These are phyloP conservation scores for Cladophialophora yegresii DNA, from an alignment of 2,329 filamentous ascomycete species.

Conservation along the genomic window DNA sequence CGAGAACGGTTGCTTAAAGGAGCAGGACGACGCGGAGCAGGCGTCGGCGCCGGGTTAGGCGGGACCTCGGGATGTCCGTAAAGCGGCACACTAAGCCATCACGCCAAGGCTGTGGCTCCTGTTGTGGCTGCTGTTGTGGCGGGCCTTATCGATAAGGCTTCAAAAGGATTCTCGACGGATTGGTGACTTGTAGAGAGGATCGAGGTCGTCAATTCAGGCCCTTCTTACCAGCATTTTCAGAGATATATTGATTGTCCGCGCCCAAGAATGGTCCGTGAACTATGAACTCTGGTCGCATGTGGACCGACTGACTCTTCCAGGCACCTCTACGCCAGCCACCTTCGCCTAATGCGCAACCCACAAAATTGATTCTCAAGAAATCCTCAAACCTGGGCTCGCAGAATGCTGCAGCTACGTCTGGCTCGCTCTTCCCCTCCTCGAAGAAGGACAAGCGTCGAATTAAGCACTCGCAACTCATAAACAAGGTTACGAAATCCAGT, in stretches of 20 bases:
- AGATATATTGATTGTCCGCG: not conserved
- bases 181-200: too few relatives aligned
- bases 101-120: not conserved
- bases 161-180: not conserved
- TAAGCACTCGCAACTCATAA: constrained; percentile 77
- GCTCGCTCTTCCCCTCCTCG: constrained; percentile 60
- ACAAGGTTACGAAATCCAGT: constrained; percentile 66
- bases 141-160: not conserved
- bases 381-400: not conserved
- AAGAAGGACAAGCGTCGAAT: constrained; percentile 84
- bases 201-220: not conserved
- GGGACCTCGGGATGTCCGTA: too few relatives aligned
- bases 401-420: constrained; percentile 1
- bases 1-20: not conserved
- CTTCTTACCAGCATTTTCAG: not conserved
- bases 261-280: not conserved
- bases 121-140: not conserved
- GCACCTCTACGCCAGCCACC: constrained; percentile 17
- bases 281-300: not conserved
- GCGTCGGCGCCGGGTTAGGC: too few relatives aligned
- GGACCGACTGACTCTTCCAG: constrained; percentile 1
- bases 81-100: too few relatives aligned
- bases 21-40: not conserved
- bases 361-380: constrained; percentile 32
- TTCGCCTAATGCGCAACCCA: constrained; percentile 11